Percentiles rank a stretch among this genome's conserved stretches.
Conservation (phyloP, 495 filamentous ascomycete species). For the Neurospora cerealis region DNA sequence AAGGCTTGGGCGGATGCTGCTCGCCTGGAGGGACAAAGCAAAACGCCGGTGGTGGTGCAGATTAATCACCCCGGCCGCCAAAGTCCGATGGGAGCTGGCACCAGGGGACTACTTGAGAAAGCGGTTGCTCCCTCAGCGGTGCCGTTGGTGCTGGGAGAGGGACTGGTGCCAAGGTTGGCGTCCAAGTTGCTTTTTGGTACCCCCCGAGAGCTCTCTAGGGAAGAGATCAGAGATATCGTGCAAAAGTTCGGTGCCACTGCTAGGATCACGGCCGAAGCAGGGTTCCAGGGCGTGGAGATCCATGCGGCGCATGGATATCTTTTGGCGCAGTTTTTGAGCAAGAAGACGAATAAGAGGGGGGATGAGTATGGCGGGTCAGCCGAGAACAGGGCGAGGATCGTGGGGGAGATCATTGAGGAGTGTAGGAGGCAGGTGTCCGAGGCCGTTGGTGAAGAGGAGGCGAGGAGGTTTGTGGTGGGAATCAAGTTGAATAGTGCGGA, state of each 20-base stretch:
- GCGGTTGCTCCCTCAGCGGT: slow-evolving; percentile 29
- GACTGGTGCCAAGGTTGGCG: slow-evolving; percentile 39
- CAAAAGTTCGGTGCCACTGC: slow-evolving; percentile 48
- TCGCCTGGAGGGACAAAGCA: slow-evolving; percentile 22
- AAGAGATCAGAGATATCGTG: slow-evolving; percentile 47
- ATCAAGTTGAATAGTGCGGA: slow-evolving; percentile 57
- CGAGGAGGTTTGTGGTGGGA: slow-evolving; percentile 43
- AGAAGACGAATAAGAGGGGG: slow-evolving; percentile 47
- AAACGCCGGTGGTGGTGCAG: slow-evolving; percentile 44
- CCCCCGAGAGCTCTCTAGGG: too few species aligned
- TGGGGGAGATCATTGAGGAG: slow-evolving; percentile 49
- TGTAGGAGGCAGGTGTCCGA: slow-evolving; percentile 30
- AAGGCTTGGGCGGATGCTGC: slow-evolving; percentile 34
- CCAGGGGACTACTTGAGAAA: slow-evolving; percentile 33
- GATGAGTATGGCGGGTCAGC: slow-evolving; percentile 60
- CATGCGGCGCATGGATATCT: slow-evolving; percentile 68
- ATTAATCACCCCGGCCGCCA: slow-evolving; percentile 52
- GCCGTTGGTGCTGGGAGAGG: slow-evolving; percentile 24
- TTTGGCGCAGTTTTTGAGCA: slow-evolving; percentile 60
- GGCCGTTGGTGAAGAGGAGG: slow-evolving; percentile 48
- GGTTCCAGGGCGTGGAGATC: slow-evolving; percentile 70
- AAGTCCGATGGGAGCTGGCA: slow-evolving; percentile 35
- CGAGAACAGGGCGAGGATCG: slow-evolving; percentile 54
- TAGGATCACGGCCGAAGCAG: slow-evolving; percentile 49
- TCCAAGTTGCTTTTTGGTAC: slow-evolving; percentile 46